Percentiles rank a stretch among this genome's conserved stretches.
phyloP scores from a whole-genome alignment of 805 yeast species.

The Lachancea meyersii region DNA sequence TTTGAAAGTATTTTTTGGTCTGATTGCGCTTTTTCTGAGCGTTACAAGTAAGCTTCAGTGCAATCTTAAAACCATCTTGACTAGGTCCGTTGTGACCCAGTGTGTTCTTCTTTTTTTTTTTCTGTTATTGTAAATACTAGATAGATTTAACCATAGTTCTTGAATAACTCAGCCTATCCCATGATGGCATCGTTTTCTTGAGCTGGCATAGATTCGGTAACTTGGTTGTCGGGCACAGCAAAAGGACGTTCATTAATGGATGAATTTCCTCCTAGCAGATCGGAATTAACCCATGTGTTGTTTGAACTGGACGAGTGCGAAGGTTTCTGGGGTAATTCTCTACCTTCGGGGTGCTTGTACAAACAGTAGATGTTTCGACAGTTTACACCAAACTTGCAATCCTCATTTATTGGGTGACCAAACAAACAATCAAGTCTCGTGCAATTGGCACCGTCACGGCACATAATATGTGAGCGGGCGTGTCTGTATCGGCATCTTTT shows the following conservation, averaged over 20 bases:
- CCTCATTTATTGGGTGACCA: conserved; percentile 73
- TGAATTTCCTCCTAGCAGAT: conserved; percentile 20
- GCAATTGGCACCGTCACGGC: conserved; percentile 80
- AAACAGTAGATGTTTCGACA: conserved; percentile 70
- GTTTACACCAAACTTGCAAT: conserved; percentile 70
- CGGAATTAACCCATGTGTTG: conserved; percentile 21
- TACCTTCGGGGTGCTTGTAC: conserved; percentile 78
- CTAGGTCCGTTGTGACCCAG: conserved; percentile 9
- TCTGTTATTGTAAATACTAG: conserved; percentile 6
- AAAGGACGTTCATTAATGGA: conserved; percentile 58
- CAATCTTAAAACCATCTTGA: no score
- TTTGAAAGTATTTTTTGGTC: not conserved
- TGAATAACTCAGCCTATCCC: conserved; percentile 11
- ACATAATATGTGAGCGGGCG: conserved; percentile 63
- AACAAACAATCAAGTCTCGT: conserved; percentile 75
- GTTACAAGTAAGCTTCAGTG: no score
- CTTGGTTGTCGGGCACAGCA: conserved; percentile 71
- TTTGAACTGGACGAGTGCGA: conserved; percentile 34
- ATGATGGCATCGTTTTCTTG: conserved; percentile 35
- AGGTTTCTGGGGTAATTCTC: conserved; percentile 34
- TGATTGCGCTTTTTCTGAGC: no score
- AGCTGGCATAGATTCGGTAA: conserved; percentile 58
- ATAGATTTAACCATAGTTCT: conserved; percentile 4
- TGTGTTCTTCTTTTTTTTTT: conserved; percentile 14
- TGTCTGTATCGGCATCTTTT: conserved; percentile 78